Evolutionary conservation across 257 asterid species (phyloP).

Genomic region (Solanum etuberosum): DNA sequence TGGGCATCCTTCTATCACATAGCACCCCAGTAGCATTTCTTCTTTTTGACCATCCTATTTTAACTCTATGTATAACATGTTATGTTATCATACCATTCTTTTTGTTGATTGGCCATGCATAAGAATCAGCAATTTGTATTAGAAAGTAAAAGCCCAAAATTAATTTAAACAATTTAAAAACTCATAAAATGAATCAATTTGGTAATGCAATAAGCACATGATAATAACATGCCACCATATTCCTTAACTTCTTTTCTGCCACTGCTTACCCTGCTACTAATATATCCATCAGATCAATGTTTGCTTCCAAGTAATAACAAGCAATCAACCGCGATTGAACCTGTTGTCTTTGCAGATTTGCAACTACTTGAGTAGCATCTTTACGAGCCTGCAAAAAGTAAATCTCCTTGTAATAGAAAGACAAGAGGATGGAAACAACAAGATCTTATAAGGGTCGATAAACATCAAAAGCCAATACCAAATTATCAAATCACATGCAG

Average conservation of each 20-base stretch:
- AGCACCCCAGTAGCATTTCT: not conserved
- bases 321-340: conserved; percentile 94
- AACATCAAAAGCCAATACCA: not conserved
- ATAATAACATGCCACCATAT: not conserved
- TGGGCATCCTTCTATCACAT: not conserved
- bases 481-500: not conserved
- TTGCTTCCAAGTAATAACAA: conserved; percentile 86
- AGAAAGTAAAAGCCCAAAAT: not conserved
- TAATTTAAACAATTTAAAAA: not conserved
- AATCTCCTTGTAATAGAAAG: not conserved
- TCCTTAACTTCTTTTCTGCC: not conserved
- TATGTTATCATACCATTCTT: not conserved
- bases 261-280: conserved; percentile 60
- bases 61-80: not conserved
- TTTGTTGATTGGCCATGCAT: not conserved
- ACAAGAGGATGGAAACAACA: not conserved
- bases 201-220: not conserved
- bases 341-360: conserved; percentile 97
- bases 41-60: not conserved
- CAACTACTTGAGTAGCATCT: conserved; percentile 96
- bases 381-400: conserved; percentile 64
- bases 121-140: not conserved
- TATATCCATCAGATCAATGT: conserved; percentile 78
- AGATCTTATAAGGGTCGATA: not conserved
- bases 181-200: not conserved